Conservation (phyloP, 2,329 filamentous ascomycete genomes). For the Fusarium phyllophilum region DNA sequence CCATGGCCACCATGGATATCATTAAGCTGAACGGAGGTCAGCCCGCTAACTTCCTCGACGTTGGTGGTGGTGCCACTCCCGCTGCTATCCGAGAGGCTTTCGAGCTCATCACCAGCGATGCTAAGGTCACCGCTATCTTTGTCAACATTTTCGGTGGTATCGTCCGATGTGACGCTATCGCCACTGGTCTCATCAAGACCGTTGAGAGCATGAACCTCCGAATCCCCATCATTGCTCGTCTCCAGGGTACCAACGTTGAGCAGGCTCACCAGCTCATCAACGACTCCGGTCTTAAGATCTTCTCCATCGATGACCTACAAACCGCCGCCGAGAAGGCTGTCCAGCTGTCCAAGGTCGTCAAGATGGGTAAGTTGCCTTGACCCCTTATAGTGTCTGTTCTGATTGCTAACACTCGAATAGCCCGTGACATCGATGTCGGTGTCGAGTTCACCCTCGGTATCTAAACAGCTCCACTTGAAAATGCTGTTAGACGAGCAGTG, state of each 20-base stretch:
- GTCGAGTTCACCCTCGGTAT: slow-evolving; percentile 96
- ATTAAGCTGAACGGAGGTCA: slow-evolving; percentile 98
- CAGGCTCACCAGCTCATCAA: slow-evolving; percentile 92
- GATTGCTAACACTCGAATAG: slow-evolving; percentile 54
- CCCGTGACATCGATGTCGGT: slow-evolving; percentile 95
- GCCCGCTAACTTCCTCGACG: slow-evolving; percentile 98
- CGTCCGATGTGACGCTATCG: slow-evolving; percentile 96
- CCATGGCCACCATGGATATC: slow-evolving; percentile 99
- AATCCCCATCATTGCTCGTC: slow-evolving; percentile 94
- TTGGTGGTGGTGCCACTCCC: slow-evolving; percentile 96
- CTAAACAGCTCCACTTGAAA: slow-evolving; percentile 60
- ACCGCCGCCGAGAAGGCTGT: slow-evolving; percentile 97
- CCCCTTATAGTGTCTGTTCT: neutral
- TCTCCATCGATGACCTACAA: slow-evolving; percentile 98
- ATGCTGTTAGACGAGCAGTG: slow-evolving; percentile 22
- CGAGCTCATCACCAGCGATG: slow-evolving; percentile 97
- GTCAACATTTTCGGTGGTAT: slow-evolving; percentile 99
- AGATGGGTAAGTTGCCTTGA: slow-evolving; percentile 77
- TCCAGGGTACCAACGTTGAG: slow-evolving; percentile 99
- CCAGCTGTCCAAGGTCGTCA: slow-evolving; percentile 98
- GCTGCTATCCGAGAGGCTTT: slow-evolving; percentile 98
- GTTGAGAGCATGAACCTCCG: slow-evolving; percentile 95
- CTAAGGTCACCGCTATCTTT: slow-evolving; percentile 98
- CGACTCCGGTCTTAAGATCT: slow-evolving; percentile 99
- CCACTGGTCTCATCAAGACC: slow-evolving; percentile 93